A percentile compares a stretch with the other conserved stretches of the same genome.
Evolutionary conservation across 2,329 filamentous ascomycete species (phyloP).

Genomic region (Teratosphaeria epicoccoides): DNA sequence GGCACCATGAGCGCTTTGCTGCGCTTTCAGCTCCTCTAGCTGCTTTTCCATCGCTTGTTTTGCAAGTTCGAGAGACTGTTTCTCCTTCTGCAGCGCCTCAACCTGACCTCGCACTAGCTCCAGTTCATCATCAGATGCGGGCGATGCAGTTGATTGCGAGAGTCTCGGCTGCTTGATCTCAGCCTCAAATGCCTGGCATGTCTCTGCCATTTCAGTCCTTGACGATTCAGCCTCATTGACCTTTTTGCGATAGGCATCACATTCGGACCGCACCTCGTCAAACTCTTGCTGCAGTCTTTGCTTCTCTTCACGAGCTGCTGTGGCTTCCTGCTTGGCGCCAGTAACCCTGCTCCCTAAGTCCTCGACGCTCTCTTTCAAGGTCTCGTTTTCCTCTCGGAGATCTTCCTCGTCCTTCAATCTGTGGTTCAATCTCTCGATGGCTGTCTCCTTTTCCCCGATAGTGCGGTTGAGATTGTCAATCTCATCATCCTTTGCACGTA

Average conservation of each 20-base stretch:
- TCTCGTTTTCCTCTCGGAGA: conserved; percentile 19
- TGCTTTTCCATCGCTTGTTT: conserved; percentile 63
- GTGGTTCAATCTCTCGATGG: conserved; percentile 18
- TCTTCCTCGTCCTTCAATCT: conserved; percentile 17
- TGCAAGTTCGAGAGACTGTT: conserved; percentile 50
- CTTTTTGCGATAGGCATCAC: conserved; percentile 10
- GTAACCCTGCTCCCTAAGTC: conserved; percentile 20
- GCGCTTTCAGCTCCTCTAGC: conserved; percentile 46
- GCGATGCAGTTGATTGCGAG: conserved; percentile 4
- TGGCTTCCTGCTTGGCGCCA: conserved; percentile 22
- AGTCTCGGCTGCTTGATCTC: conserved; percentile 45
- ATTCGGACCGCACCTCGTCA: conserved; percentile 16
- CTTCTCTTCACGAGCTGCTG: conserved; percentile 17
- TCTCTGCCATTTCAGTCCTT: conserved; percentile 13
- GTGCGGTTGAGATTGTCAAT: conserved; percentile 75
- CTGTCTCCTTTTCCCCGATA: conserved; percentile 56
- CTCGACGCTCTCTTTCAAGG: conserved; percentile 13
- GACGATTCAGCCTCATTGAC: conserved; percentile 19
- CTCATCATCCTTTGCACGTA: conserved; percentile 79
- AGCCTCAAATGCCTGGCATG: conserved; percentile 44
- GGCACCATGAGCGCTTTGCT: conserved; percentile 35
- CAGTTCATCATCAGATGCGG: conserved; percentile 48
- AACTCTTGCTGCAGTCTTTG: conserved; percentile 18
- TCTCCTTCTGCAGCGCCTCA: conserved; percentile 41
- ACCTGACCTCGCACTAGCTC: conserved; percentile 28